Evolutionary conservation across 2,329 filamentous ascomycete genomes (phyloP).

Genomic region (Lecanicillium sp.): DNA sequence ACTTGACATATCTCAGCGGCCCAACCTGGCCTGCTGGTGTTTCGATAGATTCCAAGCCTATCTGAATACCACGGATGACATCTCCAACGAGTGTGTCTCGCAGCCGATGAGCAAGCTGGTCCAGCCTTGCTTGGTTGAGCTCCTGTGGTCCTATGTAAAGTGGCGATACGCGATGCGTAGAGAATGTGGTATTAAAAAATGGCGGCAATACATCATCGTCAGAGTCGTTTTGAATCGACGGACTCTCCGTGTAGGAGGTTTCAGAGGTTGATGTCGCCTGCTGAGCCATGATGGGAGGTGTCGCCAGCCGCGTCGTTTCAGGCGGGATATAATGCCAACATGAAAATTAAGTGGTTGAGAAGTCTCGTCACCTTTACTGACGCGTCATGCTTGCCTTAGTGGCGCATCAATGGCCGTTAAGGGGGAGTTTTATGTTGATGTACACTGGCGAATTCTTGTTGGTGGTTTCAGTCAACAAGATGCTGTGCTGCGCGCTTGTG

Average conservation of each 20-base stretch:
- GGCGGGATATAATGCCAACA: neutral
- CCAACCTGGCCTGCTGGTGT: conserved; percentile 29
- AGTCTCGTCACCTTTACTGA: too few relatives aligned
- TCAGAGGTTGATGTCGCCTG: conserved; percentile 6
- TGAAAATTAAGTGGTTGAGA: neutral
- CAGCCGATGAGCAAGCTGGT: conserved; percentile 36
- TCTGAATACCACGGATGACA: conserved; percentile 51
- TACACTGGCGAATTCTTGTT: too few relatives aligned
- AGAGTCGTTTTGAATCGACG: conserved; percentile 8
- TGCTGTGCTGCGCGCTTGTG: too few relatives aligned
- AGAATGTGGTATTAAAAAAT: conserved; percentile 53
- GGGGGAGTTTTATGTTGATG: too few relatives aligned
- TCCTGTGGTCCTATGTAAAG: conserved; percentile 37
- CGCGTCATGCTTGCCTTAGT: too few relatives aligned
- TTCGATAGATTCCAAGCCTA: conserved; percentile 37
- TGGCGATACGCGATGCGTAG: conserved; percentile 47
- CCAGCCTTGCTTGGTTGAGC: conserved; percentile 31
- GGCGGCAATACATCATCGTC: conserved; percentile 23
- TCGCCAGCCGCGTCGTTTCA: neutral
- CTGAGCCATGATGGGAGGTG: conserved; percentile 4
- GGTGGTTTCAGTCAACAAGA: too few relatives aligned
- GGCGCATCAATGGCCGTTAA: too few relatives aligned
- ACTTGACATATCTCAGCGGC: conserved; percentile 37
- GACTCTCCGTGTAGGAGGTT: conserved; percentile 6
- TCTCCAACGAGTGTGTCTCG: conserved; percentile 50